Evolutionary conservation across 2,329 filamentous ascomycete species (phyloP).

Genomic region (Xylaria digitata): DNA sequence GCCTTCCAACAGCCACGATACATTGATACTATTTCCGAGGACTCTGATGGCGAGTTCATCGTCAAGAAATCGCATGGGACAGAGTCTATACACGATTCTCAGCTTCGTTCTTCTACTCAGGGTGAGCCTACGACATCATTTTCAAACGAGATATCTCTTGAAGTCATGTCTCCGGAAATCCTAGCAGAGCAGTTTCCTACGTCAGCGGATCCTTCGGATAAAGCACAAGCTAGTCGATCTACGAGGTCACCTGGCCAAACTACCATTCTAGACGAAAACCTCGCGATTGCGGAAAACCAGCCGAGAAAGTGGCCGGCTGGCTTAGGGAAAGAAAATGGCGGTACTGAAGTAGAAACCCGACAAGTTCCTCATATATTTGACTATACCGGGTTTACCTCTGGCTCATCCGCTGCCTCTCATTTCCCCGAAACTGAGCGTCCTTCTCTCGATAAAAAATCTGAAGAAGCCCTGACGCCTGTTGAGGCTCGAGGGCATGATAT

Average conservation of each 20-base stretch:
- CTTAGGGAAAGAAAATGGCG: slow-evolving; percentile 14
- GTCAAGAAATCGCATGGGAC: slow-evolving; percentile 1
- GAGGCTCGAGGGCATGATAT: background rate
- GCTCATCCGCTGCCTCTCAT: background rate
- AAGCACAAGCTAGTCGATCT: slow-evolving; percentile 5
- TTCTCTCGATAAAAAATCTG: slow-evolving; percentile 8
- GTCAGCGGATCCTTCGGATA: background rate
- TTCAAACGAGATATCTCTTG: background rate
- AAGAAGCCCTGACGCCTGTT: background rate
- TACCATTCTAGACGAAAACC: background rate
- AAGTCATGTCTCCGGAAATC: background rate
- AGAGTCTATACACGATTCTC: background rate
- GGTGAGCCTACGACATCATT: background rate
- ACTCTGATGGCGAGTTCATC: slow-evolving; percentile 24
- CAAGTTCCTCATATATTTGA: slow-evolving; percentile 20
- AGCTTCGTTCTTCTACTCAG: background rate
- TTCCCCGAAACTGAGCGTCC: slow-evolving; percentile 1
- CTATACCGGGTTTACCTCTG: slow-evolving; percentile 12
- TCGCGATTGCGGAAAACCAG: background rate
- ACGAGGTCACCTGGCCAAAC: background rate
- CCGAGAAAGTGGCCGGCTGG: background rate
- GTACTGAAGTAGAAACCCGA: slow-evolving; percentile 20
- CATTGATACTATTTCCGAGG: slow-evolving; percentile 25
- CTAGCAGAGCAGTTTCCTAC: background rate
- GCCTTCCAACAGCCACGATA: background rate